Evolutionary conservation across 176 grass and related monocot genomes (phyloP).

Genomic region (Juncus effusus): DNA sequence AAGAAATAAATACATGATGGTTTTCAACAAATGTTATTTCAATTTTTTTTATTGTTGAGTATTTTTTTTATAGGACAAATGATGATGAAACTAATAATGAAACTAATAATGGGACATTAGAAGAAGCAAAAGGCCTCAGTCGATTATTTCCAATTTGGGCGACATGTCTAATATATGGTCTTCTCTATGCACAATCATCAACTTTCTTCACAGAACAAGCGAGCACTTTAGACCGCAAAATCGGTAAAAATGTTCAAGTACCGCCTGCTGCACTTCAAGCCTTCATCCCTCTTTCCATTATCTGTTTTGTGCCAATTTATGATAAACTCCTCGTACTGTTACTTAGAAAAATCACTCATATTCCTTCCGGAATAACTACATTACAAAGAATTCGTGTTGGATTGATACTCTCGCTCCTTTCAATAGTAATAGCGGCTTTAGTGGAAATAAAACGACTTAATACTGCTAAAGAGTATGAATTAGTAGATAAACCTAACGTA

Average conservation of each 20-base stretch:
- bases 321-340: conserved; percentile 43
- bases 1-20: too few species aligned
- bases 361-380: conserved; percentile 44
- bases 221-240: conserved; percentile 46
- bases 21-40: too few species aligned
- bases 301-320: conserved; percentile 32
- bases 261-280: conserved; percentile 46
- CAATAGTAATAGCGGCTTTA: conserved; percentile 42
- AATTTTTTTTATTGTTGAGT: too few species aligned
- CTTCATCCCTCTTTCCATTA: conserved; percentile 27
- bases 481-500: conserved; percentile 23
- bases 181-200: conserved; percentile 31
- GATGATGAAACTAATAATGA: background rate
- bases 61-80: background rate
- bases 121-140: conserved; percentile 17
- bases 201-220: conserved; percentile 66
- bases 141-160: conserved; percentile 45
- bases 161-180: conserved; percentile 35
- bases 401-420: conserved; percentile 27
- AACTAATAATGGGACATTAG: background rate
- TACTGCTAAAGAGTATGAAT: conserved; percentile 25
- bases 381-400: conserved; percentile 49
- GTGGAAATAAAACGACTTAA: conserved; percentile 46
- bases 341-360: conserved; percentile 21
- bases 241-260: conserved; percentile 27